phyloP scores from a whole-genome alignment of 192 early-diverging fungal species.

The Haplosporangium gracile region DNA sequence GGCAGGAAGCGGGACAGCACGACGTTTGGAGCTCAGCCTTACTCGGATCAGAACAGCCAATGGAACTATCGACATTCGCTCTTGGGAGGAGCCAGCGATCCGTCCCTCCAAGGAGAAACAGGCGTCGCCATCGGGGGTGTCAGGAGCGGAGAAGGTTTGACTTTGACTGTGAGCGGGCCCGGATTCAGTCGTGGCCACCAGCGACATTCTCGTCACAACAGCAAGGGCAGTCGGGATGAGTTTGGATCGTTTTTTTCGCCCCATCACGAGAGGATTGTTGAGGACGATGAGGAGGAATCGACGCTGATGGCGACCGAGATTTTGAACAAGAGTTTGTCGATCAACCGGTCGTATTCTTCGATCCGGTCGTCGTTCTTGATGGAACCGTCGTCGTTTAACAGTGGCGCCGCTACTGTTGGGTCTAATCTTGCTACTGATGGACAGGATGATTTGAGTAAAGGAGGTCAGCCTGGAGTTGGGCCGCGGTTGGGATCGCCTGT shows the following conservation, averaged over 20 bases:
- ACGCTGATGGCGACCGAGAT: constrained; percentile 49
- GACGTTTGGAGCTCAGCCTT: neutral
- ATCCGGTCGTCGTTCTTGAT: constrained; percentile 55
- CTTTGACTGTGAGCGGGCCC: neutral
- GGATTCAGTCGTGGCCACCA: constrained; percentile 37
- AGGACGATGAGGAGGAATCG: constrained; percentile 54
- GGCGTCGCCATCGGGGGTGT: neutral
- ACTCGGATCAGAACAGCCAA: constrained; percentile 13
- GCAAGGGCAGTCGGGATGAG: constrained; percentile 54
- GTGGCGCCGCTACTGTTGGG: neutral
- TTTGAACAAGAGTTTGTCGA: constrained; percentile 49
- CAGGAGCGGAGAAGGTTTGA: constrained; percentile 6
- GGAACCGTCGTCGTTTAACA: constrained; percentile 37
- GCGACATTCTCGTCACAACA: constrained; percentile 44
- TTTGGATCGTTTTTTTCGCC: constrained; percentile 46
- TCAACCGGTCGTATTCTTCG: constrained; percentile 50
- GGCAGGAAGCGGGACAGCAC: constrained; percentile 40
- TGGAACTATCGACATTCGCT: constrained; percentile 34
- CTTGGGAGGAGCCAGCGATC: neutral
- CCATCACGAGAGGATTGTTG: constrained; percentile 48
- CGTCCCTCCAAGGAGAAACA: constrained; percentile 16
- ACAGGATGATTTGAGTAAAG: neutral
- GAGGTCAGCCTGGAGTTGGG: neutral
- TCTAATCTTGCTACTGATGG: neutral
- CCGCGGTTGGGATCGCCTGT: constrained; percentile 27